phyloP scores from a whole-genome alignment of 257 asterid species.

The Coffea canephora region DNA sequence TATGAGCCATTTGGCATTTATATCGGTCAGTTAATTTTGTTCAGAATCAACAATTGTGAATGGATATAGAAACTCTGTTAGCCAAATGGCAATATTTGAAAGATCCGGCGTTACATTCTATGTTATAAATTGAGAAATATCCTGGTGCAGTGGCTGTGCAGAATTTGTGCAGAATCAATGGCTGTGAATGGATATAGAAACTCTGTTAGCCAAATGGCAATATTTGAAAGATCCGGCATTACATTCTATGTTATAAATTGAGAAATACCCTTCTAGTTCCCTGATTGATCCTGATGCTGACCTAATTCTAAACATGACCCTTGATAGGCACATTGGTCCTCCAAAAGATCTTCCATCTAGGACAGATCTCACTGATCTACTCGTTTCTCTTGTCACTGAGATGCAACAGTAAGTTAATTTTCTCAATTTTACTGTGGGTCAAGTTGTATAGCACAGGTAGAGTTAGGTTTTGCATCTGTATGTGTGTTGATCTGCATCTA shows the following conservation, averaged over 20 bases:
- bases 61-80: background rate
- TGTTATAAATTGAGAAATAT: background rate
- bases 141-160: background rate
- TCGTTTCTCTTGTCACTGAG: background rate
- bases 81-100: background rate
- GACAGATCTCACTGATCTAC: conserved; percentile 2
- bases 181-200: background rate
- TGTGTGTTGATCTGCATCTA: background rate
- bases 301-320: background rate
- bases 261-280: background rate
- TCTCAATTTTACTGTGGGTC: background rate
- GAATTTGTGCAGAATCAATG: background rate
- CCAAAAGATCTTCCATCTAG: conserved; percentile 5
- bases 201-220: conserved; percentile 1
- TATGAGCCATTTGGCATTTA: background rate
- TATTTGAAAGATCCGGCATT: background rate
- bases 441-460: background rate
- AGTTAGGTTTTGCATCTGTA: background rate
- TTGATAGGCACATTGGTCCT: background rate
- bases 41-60: background rate
- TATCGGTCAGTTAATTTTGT: background rate
- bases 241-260: background rate
- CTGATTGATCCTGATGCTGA: background rate
- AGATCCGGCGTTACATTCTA: background rate
- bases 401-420: conserved; percentile 3